These are phyloP conservation scores for Stromatinia cepivora DNA, from an alignment of 2,329 filamentous ascomycete species.

Conservation along the genomic window DNA sequence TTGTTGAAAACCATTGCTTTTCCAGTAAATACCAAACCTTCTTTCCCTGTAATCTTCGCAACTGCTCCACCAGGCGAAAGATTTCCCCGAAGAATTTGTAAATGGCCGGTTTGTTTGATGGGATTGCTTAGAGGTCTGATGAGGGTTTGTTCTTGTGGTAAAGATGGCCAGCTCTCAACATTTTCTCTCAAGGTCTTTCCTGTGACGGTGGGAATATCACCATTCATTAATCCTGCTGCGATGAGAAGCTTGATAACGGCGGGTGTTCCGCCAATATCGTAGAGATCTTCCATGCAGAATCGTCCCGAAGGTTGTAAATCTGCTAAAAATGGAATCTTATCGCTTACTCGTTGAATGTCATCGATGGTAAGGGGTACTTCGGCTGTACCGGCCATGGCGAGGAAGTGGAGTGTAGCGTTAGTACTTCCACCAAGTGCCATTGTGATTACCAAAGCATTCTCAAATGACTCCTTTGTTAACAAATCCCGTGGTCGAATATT, in stretches of 20 bases:
- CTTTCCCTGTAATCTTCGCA: conserved; percentile 95
- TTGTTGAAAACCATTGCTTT: conserved; percentile 84
- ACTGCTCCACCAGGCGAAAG: conserved; percentile 86
- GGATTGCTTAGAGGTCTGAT: conserved; percentile 75
- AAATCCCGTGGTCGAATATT: conserved; percentile 67
- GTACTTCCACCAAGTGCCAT: conserved; percentile 72
- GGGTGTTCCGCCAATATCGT: conserved; percentile 80
- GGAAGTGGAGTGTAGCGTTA: conserved; percentile 69
- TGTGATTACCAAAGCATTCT: conserved; percentile 72
- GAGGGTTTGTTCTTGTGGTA: conserved; percentile 77
- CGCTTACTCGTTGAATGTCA: conserved; percentile 65
- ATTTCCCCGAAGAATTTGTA: conserved; percentile 86
- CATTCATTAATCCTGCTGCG: conserved; percentile 73
- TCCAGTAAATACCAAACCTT: conserved; percentile 79
- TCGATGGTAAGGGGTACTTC: conserved; percentile 49
- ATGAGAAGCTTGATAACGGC: conserved; percentile 84
- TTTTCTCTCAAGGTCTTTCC: conserved; percentile 83
- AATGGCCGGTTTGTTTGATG: conserved; percentile 80
- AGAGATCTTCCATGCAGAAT: conserved; percentile 86
- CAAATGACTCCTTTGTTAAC: conserved; percentile 67
- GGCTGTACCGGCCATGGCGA: conserved; percentile 71
- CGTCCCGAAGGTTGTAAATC: conserved; percentile 75
- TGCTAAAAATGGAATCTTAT: conserved; percentile 71
- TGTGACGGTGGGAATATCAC: conserved; percentile 76
- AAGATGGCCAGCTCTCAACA: conserved; percentile 71